Evolutionary conservation across 768 basidiomycete species (phyloP), one percentile per base, ranked within the genome.

Genomic region (Pisolithus tinctorius): DNA sequence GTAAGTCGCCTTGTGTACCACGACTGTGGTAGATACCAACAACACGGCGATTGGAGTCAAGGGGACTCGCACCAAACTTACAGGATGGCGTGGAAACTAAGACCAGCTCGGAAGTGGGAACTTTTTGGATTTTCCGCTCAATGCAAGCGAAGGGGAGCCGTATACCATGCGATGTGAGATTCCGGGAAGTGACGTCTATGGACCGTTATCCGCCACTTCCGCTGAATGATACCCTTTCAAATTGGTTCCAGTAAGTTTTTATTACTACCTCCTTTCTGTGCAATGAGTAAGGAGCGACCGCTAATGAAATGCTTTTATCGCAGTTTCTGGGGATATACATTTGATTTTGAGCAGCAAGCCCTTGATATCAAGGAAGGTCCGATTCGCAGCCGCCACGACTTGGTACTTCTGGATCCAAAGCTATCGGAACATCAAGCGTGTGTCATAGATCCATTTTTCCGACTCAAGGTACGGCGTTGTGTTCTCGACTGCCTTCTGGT

Each of bases 21-120:
- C 1, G 11, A n/a, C 17, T 16, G 23, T n/a, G 41, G 20, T 26
- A 4, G 25, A 34, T 44, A 31, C 6, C 31, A 20, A 8, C n/a
- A n/a, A 11, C 45, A 34, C 14, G 30, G 23, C 27, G 30, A 34
- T 17, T 16, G 39, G 51, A 84, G 83, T 63, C 55, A 14, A 60
- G 65, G 11, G 70, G 70, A 3, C 57, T 74, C 9, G 60, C 82
- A 10, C 82, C 81, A 0, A 82, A 80, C 52, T 59, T 84, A 6
- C 82, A 83, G 62, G 67, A 58, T n/a, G 60, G 60, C 9, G 45
- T 74, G 3, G 26, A 45, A n/a, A 45, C 55, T 6, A 39, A 55
- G 26, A 16, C 53, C 11, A 13, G 53, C 3, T 51, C 50, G 7
- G 48, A 36, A n/a, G 37, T 54, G 7, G 60, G 56, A 13, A 48